These are phyloP conservation scores for Chrysochromulina parva DNA, from an alignment of 78 protist genomes.

Conservation along the genomic window DNA sequence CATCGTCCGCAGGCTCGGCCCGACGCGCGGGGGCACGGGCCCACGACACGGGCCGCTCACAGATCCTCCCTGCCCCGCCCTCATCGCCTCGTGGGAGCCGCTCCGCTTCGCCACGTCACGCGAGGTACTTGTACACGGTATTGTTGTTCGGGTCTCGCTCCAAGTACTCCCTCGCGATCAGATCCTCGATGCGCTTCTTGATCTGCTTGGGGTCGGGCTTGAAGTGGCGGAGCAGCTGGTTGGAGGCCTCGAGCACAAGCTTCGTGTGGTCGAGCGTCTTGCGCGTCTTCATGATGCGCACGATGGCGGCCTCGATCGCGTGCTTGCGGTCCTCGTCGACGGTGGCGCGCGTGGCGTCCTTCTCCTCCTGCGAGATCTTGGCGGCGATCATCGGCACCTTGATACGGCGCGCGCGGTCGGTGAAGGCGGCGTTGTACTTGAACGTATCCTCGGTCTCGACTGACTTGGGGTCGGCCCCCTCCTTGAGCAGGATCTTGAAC, in stretches of 20 bases:
- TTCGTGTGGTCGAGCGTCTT: conserved; percentile 15
- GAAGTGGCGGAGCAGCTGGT: conserved; percentile 65
- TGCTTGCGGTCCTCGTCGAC: conserved; percentile 64
- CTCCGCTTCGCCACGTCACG: background rate
- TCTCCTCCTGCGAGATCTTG: conserved; percentile 47
- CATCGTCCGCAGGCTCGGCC: no score
- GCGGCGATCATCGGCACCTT: conserved; percentile 46
- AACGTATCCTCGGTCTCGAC: background rate
- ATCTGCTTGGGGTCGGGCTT: conserved; percentile 67
- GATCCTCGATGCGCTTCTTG: conserved; percentile 71
- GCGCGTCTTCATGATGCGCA: conserved; percentile 68
- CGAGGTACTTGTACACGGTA: conserved; percentile 11
- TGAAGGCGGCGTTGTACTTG: conserved; percentile 13
- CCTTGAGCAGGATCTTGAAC: background rate
- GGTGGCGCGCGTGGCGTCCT: conserved; percentile 36
- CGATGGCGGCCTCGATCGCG: conserved; percentile 42
- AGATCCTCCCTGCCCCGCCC: no score
- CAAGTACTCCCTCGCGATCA: conserved; percentile 67
- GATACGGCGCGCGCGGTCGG: conserved; percentile 5
- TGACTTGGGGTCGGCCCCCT: background rate
- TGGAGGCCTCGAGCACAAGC: conserved; percentile 50
- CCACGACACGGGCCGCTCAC: no score
- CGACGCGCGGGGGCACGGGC: no score
- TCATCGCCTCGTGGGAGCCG: no score
- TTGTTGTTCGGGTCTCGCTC: conserved; percentile 13